Evolutionary conservation across 306 rosid genomes (phyloP), one percentile per base, ranked within the genome.

Genomic region (Pterocarpus macrocarpus): DNA sequence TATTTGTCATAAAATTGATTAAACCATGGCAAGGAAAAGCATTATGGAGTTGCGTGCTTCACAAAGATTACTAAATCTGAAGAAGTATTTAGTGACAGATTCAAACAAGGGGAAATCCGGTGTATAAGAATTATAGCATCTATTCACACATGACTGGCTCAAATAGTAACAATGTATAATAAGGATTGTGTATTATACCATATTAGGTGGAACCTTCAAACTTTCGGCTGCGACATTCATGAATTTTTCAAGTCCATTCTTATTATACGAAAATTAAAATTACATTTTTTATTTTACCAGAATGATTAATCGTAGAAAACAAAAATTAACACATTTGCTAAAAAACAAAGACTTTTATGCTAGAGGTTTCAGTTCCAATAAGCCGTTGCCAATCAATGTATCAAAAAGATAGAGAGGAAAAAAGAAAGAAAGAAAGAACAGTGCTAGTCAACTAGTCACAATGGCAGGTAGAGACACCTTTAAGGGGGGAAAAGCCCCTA

Each of bases 61-160:
- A 17, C 8, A 72, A 55, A 59, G 65, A 17, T 39, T 74, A 74
- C 57, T 33, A 74, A 74, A 58, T 28, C 57, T 73, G 11, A 35
- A 71, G 10, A 71, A 71, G n/a, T 10, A 71, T 16, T 43, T 22
- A 12, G 66, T 52, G 17, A 34, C 43, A n/a, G 28, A 72, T 34
- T 53, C 50, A 35, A 36, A 52, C 47, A 53, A 50, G 36, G 28
- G 58, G 10, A 59, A n/a, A n/a, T n/a, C n/a, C n/a, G n/a, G n/a
- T n/a, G n/a, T n/a, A n/a, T n/a, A n/a, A n/a, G n/a, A n/a, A n/a
- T n/a, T n/a, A n/a, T n/a, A n/a, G n/a, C n/a, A n/a, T n/a, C n/a
- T n/a, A n/a, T n/a, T n/a, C n/a, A n/a, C n/a, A n/a, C n/a, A n/a
- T n/a, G n/a, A n/a, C n/a, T n/a, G n/a, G n/a, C n/a, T n/a, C n/a